phyloP scores from a whole-genome alignment of 805 yeast genomes.

The Pichia heedii region DNA sequence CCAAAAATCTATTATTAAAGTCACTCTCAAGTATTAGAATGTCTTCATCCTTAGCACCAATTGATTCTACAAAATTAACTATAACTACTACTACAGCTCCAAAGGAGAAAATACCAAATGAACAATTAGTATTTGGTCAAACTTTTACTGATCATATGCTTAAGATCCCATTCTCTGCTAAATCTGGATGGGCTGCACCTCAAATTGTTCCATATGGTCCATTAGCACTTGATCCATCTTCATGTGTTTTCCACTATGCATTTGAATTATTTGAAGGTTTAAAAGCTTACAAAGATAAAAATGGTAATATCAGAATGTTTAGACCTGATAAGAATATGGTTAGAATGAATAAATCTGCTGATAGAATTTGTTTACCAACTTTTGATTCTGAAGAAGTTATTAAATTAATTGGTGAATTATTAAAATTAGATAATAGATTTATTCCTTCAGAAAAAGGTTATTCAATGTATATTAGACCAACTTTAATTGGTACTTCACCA shows the following conservation, averaged over 20 bases:
- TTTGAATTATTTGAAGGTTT: conserved; percentile 94
- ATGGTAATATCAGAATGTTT: conserved; percentile 70
- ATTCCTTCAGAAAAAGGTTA: conserved; percentile 84
- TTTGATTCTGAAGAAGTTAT: conserved; percentile 73
- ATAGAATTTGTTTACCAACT: conserved; percentile 79
- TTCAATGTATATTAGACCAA: conserved; percentile 89
- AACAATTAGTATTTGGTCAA: conserved; percentile 60
- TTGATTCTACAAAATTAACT: conserved; percentile 47
- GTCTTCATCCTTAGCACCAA: conserved; percentile 23
- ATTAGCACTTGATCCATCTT: conserved; percentile 72
- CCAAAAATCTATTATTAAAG: neutral
- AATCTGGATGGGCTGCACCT: conserved; percentile 83
- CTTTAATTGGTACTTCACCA: conserved; percentile 86
- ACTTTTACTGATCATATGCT: conserved; percentile 86
- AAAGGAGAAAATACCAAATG: conserved; percentile 48
- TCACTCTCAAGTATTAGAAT: conserved; percentile 10
- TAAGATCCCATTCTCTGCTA: conserved; percentile 70
- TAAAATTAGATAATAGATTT: conserved; percentile 64
- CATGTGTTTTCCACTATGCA: conserved; percentile 89
- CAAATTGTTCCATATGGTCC: conserved; percentile 78
- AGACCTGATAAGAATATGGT: conserved; percentile 88
- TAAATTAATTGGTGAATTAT: conserved; percentile 67
- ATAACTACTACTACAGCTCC: conserved; percentile 41
- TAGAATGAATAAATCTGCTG: conserved; percentile 84
- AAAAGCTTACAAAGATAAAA: conserved; percentile 71